Conservation (phyloP, 345 rosid genomes). For the Sisymbrium altissimum region DNA sequence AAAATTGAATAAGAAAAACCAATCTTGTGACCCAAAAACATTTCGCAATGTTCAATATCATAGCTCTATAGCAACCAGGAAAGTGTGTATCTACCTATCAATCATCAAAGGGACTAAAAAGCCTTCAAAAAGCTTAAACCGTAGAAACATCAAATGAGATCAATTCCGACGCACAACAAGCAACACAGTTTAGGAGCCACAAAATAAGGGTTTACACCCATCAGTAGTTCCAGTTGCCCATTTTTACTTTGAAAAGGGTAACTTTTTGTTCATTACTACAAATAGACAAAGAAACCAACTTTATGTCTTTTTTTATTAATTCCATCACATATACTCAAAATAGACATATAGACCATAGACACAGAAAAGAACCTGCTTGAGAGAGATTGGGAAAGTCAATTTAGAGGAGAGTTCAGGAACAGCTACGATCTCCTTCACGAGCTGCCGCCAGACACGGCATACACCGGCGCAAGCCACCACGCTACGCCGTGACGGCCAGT, state of each 20-base stretch:
- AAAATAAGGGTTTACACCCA: not conserved
- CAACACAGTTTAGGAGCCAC: not conserved
- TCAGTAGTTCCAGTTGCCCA: not conserved
- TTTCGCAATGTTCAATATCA: not conserved
- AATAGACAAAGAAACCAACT: slow-evolving; percentile 5
- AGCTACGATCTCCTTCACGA: slow-evolving; percentile 61
- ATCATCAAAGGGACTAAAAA: not conserved
- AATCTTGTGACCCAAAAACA: not conserved
- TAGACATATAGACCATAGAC: not conserved
- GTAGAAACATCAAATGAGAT: not conserved
- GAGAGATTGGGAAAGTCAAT: slow-evolving; percentile 79
- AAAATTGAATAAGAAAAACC: not conserved
- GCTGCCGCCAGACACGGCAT: slow-evolving; percentile 67
- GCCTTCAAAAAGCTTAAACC: not conserved
- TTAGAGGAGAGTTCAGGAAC: slow-evolving; percentile 61
- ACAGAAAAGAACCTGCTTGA: slow-evolving; percentile 59
- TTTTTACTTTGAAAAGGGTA: not conserved
- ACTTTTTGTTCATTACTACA: not conserved
- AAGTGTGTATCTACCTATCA: not conserved
- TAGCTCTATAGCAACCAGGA: not conserved
- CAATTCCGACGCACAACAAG: not conserved
- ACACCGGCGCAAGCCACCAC: slow-evolving; percentile 90
- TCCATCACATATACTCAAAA: not conserved
- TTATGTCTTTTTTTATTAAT: not conserved
- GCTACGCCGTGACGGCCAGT: slow-evolving; percentile 66